Evolutionary conservation across 2,329 filamentous ascomycete species (phyloP).

Genomic region (Colletotrichum siamense): DNA sequence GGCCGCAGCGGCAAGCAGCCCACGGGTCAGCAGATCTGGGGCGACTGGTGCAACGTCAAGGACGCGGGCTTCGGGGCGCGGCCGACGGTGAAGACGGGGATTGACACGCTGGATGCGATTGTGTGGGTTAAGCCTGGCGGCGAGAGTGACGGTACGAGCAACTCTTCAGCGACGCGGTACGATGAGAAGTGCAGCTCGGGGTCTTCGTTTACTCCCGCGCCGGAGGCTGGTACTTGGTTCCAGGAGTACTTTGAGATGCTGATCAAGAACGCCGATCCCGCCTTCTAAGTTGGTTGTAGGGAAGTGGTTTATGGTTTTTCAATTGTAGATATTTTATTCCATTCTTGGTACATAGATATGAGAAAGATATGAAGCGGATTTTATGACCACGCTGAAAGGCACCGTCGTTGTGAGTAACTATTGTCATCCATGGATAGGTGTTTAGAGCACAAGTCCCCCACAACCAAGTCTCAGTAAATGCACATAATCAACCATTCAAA

Average conservation of each 20-base stretch:
- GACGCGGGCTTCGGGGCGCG: slow-evolving; percentile 59
- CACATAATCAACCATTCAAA: rapidly evolving
- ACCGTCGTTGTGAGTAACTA: neutral
- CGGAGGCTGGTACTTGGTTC: slow-evolving; percentile 75
- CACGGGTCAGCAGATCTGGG: slow-evolving; percentile 56
- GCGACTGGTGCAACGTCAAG: slow-evolving; percentile 65
- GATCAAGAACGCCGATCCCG: slow-evolving; percentile 60
- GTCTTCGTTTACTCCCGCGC: slow-evolving; percentile 66
- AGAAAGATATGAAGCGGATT: neutral
- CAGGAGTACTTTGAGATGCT: slow-evolving; percentile 64
- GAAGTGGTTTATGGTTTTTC: neutral
- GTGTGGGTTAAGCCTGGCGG: slow-evolving; percentile 66
- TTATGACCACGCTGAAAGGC: neutral
- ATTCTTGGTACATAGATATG: neutral
- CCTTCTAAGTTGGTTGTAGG: slow-evolving; percentile 38
- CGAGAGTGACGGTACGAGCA: slow-evolving; percentile 37
- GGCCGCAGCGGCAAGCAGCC: slow-evolving; percentile 44
- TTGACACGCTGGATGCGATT: slow-evolving; percentile 58
- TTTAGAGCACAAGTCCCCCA: neutral
- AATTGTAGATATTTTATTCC: neutral
- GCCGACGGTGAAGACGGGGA: slow-evolving; percentile 56
- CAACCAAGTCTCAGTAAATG: neutral
- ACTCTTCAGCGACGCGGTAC: slow-evolving; percentile 45
- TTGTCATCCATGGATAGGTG: neutral
- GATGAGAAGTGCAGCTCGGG: slow-evolving; percentile 53